Conservation (phyloP, 192 early-diverging fungal species). For the Rhizophagus prolifer region DNA sequence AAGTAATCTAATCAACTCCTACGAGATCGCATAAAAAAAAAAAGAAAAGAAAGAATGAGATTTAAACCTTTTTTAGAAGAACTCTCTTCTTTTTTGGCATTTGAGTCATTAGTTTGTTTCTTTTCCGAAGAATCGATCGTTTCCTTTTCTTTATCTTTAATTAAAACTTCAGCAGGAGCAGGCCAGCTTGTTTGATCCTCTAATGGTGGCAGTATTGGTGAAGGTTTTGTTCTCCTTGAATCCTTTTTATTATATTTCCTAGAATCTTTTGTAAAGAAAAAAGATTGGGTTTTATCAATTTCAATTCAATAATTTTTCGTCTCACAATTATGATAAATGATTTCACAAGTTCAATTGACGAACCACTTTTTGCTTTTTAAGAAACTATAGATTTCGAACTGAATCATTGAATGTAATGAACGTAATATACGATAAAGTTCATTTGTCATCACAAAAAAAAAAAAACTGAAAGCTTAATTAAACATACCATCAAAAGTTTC, state of each 20-base stretch:
- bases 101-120: slow-evolving; percentile 18
- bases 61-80: slow-evolving; percentile 24
- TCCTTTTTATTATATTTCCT: slow-evolving; percentile 20
- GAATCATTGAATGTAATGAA: background rate
- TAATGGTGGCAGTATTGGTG: slow-evolving; percentile 26
- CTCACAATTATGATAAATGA: too few relatives aligned
- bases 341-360: too few relatives aligned
- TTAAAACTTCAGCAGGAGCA: slow-evolving; percentile 31
- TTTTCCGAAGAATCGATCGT: slow-evolving; percentile 22
- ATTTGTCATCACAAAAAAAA: background rate
- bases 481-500: slow-evolving; percentile 11
- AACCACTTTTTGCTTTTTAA: too few relatives aligned
- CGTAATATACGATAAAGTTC: background rate
- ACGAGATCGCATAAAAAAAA: background rate
- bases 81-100: slow-evolving; percentile 17
- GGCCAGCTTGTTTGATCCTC: slow-evolving; percentile 34
- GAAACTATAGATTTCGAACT: too few relatives aligned
- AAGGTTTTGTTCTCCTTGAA: slow-evolving; percentile 10
- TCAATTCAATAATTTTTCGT: background rate
- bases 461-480: background rate
- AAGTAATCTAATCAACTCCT: background rate
- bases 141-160: slow-evolving; percentile 32
- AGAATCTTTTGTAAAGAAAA: background rate
- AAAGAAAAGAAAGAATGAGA: background rate
- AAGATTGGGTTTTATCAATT: too few relatives aligned